A percentile compares a stretch with the other conserved stretches of the same genome.
Evolutionary conservation across 1,284 basidiomycete species (phyloP).

Genomic region (Marasmius tenuissimus): DNA sequence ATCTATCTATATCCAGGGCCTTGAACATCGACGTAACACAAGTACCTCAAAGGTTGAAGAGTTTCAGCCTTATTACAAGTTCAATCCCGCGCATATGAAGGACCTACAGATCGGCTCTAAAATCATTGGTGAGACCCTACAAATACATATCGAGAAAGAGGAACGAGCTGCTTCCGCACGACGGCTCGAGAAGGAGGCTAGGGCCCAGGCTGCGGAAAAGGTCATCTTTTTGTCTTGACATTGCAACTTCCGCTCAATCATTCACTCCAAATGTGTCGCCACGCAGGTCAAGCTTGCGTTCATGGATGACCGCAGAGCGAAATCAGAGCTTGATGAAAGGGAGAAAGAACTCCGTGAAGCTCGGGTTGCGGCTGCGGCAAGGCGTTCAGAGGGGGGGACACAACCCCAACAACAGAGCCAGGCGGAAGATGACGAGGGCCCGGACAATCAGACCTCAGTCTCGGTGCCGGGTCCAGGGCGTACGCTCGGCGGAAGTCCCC

Average conservation of each 20-base stretch:
- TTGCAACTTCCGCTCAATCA: neutral
- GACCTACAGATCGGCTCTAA: constrained; percentile 62
- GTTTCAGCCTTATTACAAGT: constrained; percentile 69
- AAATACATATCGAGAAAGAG: constrained; percentile 54
- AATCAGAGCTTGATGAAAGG: constrained; percentile 51
- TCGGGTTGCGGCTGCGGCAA: constrained; percentile 27
- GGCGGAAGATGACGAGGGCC: neutral
- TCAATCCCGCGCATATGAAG: constrained; percentile 49
- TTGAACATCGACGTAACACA: neutral
- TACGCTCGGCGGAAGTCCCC: neutral
- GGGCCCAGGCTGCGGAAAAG: constrained; percentile 51
- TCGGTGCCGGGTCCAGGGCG: neutral
- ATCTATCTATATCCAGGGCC: constrained; percentile 6
- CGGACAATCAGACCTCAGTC: constrained; percentile 1
- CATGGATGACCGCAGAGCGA: constrained; percentile 69
- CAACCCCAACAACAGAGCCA: constrained; percentile 5
- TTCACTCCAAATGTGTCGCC: neutral
- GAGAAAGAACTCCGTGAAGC: constrained; percentile 53
- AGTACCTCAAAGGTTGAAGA: constrained; percentile 35
- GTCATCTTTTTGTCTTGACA: constrained; percentile 28
- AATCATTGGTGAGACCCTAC: constrained; percentile 62
- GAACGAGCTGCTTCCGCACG: constrained; percentile 44
- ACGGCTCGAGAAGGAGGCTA: constrained; percentile 53
- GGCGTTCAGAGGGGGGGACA: constrained; percentile 23
- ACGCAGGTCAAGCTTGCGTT: constrained; percentile 68